Evolutionary conservation across 2,329 filamentous ascomycete species (phyloP).

Genomic region (Fusarium nelsonii): DNA sequence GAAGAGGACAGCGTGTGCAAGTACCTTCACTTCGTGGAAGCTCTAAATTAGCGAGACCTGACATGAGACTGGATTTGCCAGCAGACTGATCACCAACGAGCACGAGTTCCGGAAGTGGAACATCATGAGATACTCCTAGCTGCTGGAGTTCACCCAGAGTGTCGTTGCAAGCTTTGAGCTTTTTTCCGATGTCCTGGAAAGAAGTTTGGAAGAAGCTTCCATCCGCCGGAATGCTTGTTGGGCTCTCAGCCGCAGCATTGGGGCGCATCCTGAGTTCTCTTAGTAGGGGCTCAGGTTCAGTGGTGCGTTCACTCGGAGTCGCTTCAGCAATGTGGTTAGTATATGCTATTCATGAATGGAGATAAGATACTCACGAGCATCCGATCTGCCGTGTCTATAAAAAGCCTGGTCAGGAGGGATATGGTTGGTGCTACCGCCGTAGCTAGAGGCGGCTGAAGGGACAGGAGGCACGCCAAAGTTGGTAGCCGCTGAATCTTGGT

Average conservation of each 20-base stretch:
- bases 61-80: slow-evolving; percentile 80
- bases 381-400: slow-evolving; percentile 51
- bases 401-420: slow-evolving; percentile 43
- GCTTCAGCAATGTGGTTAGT: slow-evolving; percentile 47
- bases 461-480: slow-evolving; percentile 18
- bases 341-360: neutral
- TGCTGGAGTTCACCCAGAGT: slow-evolving; percentile 76
- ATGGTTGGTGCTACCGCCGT: slow-evolving; percentile 32
- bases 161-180: slow-evolving; percentile 74
- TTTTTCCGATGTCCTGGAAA: slow-evolving; percentile 68
- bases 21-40: slow-evolving; percentile 78
- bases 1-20: slow-evolving; percentile 84
- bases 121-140: slow-evolving; percentile 77
- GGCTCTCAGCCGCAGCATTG: slow-evolving; percentile 41
- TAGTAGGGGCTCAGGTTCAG: slow-evolving; percentile 55
- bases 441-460: slow-evolving; percentile 38
- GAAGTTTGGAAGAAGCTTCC: slow-evolving; percentile 58
- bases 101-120: slow-evolving; percentile 81
- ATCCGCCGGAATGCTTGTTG: slow-evolving; percentile 49
- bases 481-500: slow-evolving; percentile 30
- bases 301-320: slow-evolving; percentile 53
- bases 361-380: slow-evolving; percentile 54
- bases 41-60: slow-evolving; percentile 75
- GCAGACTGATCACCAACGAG: slow-evolving; percentile 88
- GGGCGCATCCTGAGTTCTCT: slow-evolving; percentile 53